Base-by-base conservation (phyloP, 2,329 filamentous ascomycete species). In the Colletotrichum sp. region DNA sequence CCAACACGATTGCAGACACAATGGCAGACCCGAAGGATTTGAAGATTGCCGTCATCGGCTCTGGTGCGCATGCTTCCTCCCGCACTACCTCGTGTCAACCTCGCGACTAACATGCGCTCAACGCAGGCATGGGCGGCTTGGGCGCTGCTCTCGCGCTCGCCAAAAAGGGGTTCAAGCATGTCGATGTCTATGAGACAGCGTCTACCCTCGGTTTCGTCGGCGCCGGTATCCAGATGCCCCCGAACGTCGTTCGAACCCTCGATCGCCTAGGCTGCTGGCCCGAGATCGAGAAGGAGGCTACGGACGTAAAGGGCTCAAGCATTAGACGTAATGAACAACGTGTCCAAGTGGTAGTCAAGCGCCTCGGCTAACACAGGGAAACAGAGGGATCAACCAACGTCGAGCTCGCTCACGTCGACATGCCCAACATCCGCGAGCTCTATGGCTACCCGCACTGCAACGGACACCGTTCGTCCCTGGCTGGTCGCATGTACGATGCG, bases 391-490 rank as follows among this genome's bases (percentile, higher is more conserved):
- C 92, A 44, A 91, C 91, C 8, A 90, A 96, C 81, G 84, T 86
- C 5, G 94, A 96, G 83, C 89, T 96, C 8, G 91, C 91, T 5
- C 92, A 94, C 79, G 94, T 96, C 59, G 88, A 92, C 75, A 90
- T 96, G 80, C 87, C 87, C 36, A 92, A 95, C 79, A 92, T 96
- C 77, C 86, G 90, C 66, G 85, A 90, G 11, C 92, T 90, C 36
- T 96, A 96, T 81, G 91, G 91, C 44, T 95, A 94, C 82, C 92
- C 94, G 1, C 94, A 96, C 85, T 95, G 94, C 90, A 94, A 95
- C 6, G 94, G 94, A 9, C 95, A 97, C 82, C 91, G 95, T 25
- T 89, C 93, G 1, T 94, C 93, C 11, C 89, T 96, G 6, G 94
- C 94, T 8, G 90, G 90, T 44, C 90, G 90, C 8, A 85, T 96